Evolutionary conservation across 768 basidiomycete genomes (phyloP), one percentile per base, ranked within the genome.

Genomic region (Roridomyces roridus): DNA sequence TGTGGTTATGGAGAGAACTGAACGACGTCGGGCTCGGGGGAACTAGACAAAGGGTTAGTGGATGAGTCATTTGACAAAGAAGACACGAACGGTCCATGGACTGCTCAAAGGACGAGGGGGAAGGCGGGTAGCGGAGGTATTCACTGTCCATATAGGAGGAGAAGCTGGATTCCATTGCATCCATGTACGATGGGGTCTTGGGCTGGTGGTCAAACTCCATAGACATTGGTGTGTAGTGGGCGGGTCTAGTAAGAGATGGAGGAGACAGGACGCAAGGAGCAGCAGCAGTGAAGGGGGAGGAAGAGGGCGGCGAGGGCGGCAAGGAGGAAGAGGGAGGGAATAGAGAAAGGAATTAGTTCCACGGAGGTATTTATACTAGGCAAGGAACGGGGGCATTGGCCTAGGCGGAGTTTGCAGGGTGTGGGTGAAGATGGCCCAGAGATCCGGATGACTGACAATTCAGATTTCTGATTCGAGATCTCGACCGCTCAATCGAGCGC

Each of bases 91-190:
- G 72, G 67, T 83, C 79, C 72, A 91, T 83, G 63, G 85, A 73
- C 46, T 87, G 83, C 70, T 83, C 83, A 58, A 86, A 89, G 39
- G 75, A 66, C 25, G 80, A 76, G 5, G 80, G 79, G 10, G 85
- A 81, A 63, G 85, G 82, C 31, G 87, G 87, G 72, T 88, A 88
- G 73, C 87, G 85, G 63, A 91, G 82, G 70, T 89, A 91, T 57
- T 83, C 81, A 57, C 70, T 78, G 68, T 83, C 81, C 73, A 82
- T 76, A 72, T 83, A 82, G 55, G 72, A 81, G 59, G 74, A 80
- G 24, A 78, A 66, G 45, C 71, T 68, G 55, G 72, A 68, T 62
- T 83, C 81, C 65, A 77, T 70, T 60, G 74, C 62, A 59, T 78
- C 77, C 70, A 79, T 77, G 75, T 78, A 85, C 64, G 75, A 72